Percentiles rank a stretch among this genome's conserved stretches.
phyloP scores from a whole-genome alignment of 1,139 yeast species.

The Pichia sp. region DNA sequence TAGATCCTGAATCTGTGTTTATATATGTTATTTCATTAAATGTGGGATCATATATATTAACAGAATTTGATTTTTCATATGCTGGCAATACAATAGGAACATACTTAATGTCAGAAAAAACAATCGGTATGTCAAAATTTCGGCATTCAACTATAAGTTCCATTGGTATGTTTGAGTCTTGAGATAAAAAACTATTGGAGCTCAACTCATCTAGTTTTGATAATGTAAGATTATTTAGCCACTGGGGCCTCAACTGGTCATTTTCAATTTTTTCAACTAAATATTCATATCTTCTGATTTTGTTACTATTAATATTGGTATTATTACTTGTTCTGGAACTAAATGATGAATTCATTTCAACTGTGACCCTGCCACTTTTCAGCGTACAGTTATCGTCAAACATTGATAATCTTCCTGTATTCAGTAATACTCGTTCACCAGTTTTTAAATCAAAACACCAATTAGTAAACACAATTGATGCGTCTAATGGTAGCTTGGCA shows the following conservation, averaged over 20 bases:
- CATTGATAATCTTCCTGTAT: conserved; percentile 51
- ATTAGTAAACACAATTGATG: conserved; percentile 46
- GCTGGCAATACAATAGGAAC: conserved; percentile 30
- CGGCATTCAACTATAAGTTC: conserved; percentile 59
- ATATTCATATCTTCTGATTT: neutral
- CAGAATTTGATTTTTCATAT: conserved; percentile 17
- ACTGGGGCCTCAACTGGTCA: conserved; percentile 35
- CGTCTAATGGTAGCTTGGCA: conserved; percentile 57
- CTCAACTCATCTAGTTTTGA: conserved; percentile 39
- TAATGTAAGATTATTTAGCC: conserved; percentile 73
- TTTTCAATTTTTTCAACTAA: neutral
- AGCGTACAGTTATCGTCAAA: conserved; percentile 48
- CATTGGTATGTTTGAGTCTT: neutral
- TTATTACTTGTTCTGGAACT: neutral
- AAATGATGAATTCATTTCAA: conserved; percentile 32
- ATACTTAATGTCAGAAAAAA: conserved; percentile 57
- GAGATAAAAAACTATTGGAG: conserved; percentile 23
- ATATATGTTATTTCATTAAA: conserved; percentile 25
- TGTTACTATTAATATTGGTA: conserved; percentile 2
- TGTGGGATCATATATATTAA: conserved; percentile 21
- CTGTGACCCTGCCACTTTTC: conserved; percentile 38
- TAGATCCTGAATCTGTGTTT: conserved; percentile 29
- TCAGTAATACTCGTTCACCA: conserved; percentile 46
- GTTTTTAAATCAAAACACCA: conserved; percentile 52
- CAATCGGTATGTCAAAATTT: conserved; percentile 73